phyloP scores from a whole-genome alignment of 768 basidiomycete species.

The Ramaria rubella region DNA sequence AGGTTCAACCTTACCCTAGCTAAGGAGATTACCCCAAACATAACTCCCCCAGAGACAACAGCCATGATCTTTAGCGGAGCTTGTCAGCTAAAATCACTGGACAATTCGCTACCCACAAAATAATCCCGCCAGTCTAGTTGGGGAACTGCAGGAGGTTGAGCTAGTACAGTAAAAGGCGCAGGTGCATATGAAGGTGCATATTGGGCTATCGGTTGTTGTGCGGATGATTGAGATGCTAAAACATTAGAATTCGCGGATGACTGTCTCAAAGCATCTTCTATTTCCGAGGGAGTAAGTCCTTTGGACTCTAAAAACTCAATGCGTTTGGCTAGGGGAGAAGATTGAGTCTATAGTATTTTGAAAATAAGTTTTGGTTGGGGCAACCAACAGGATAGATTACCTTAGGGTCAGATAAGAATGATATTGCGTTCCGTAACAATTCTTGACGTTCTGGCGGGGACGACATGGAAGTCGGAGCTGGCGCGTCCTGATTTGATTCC shows the following conservation, averaged over 20 bases:
- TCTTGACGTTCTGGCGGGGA: constrained; percentile 55
- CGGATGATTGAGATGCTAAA: constrained; percentile 9
- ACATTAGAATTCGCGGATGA: background rate
- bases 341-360: constrained; percentile 48
- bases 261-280: constrained; percentile 76
- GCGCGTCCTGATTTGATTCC: constrained; percentile 6
- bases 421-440: constrained; percentile 72
- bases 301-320: constrained; percentile 95
- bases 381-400: constrained; percentile 28
- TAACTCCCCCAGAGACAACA: constrained; percentile 79
- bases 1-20: constrained; percentile 51
- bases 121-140: constrained; percentile 96
- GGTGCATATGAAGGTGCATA: constrained; percentile 43
- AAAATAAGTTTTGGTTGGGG: background rate
- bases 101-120: constrained; percentile 59
- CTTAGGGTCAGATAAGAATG: constrained; percentile 81
- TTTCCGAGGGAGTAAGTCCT: constrained; percentile 76
- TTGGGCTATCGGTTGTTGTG: constrained; percentile 16
- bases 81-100: constrained; percentile 7
- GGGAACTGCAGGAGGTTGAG: constrained; percentile 36
- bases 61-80: constrained; percentile 69
- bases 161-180: constrained; percentile 29
- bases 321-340: constrained; percentile 74
- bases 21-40: constrained; percentile 72
- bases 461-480: constrained; percentile 30